These are phyloP conservation scores for Irpex sp. DNA, from an alignment of 1,284 basidiomycete species.

Conservation along the genomic window DNA sequence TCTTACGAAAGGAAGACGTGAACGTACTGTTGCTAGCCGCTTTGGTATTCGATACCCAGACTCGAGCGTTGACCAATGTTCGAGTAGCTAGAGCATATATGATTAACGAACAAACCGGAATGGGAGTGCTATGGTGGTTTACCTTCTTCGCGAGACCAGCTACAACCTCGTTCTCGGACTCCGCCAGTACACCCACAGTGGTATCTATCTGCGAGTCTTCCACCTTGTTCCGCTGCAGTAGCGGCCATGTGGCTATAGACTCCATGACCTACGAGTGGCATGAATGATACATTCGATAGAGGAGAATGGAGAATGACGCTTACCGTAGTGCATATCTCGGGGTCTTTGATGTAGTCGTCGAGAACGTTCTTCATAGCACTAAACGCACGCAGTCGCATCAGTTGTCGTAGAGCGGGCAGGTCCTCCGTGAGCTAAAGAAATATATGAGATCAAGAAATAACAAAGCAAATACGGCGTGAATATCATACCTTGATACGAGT, in stretches of 20 bases:
- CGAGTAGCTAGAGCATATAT: slow-evolving; percentile 49
- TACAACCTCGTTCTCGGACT: slow-evolving; percentile 55
- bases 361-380: slow-evolving; percentile 89
- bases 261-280: slow-evolving; percentile 55
- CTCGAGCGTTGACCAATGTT: slow-evolving; percentile 74
- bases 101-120: neutral
- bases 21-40: slow-evolving; percentile 43
- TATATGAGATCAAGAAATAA: neutral
- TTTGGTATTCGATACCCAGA: slow-evolving; percentile 86
- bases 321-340: slow-evolving; percentile 70
- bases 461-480: neutral
- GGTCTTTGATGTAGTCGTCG: slow-evolving; percentile 74
- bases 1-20: neutral
- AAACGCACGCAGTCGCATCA: slow-evolving; percentile 94
- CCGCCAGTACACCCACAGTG: slow-evolving; percentile 54
- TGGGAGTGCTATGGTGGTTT: slow-evolving; percentile 11
- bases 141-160: slow-evolving; percentile 60
- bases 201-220: slow-evolving; percentile 81
- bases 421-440: slow-evolving; percentile 80
- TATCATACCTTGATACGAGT: slow-evolving; percentile 76
- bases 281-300: neutral
- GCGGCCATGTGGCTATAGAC: slow-evolving; percentile 78
- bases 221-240: slow-evolving; percentile 90
- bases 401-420: slow-evolving; percentile 71
- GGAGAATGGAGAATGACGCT: slow-evolving; percentile 21